Conservation (phyloP, 805 yeast species). For the Candida sithepensis region DNA sequence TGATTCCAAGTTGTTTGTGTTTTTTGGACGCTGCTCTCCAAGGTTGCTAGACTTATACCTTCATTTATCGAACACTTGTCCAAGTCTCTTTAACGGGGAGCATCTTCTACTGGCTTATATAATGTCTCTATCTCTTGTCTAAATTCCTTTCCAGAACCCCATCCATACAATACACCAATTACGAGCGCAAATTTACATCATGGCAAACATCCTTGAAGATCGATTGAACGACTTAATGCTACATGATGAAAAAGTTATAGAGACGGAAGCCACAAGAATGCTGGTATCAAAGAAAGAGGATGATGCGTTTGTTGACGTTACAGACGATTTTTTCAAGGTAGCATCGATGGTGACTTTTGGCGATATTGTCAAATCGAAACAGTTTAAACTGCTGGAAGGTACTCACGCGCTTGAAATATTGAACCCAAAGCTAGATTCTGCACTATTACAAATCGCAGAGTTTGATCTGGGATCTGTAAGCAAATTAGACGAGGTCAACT, state of each 20-base stretch:
- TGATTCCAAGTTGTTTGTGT: no score
- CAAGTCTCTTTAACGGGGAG: not conserved
- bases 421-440: slow-evolving; percentile 74
- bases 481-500: slow-evolving; percentile 38
- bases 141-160: not conserved
- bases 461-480: slow-evolving; percentile 42
- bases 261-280: not conserved
- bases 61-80: not conserved
- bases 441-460: slow-evolving; percentile 46
- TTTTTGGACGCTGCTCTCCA: no score
- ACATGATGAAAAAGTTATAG: not conserved
- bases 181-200: not conserved
- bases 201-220: not conserved
- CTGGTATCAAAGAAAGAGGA: not conserved
- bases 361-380: slow-evolving; percentile 53
- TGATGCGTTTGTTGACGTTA: slow-evolving; percentile 44
- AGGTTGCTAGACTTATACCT: not conserved
- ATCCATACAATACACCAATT: not conserved
- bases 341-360: slow-evolving; percentile 36
- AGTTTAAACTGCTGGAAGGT: slow-evolving; percentile 72
- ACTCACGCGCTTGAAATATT: slow-evolving; percentile 82
- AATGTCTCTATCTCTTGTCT: not conserved
- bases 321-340: slow-evolving; percentile 43
- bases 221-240: not conserved
- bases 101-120: not conserved